These are phyloP conservation scores for Talaromyces trachyspermus DNA, from an alignment of 495 filamentous ascomycete genomes.

Conservation along the genomic window DNA sequence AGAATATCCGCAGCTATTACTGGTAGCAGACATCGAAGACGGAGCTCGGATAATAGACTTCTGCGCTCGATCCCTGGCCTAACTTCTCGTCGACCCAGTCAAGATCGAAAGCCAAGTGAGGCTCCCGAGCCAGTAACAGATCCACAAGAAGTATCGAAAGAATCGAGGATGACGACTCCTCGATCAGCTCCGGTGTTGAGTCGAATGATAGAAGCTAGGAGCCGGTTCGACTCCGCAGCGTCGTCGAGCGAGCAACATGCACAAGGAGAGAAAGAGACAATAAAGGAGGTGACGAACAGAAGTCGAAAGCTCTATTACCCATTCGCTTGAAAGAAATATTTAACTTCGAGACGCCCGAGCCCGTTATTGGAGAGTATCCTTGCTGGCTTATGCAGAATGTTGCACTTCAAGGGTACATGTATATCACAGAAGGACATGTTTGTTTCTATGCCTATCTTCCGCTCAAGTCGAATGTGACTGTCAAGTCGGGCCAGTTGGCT, in stretches of 20 bases:
- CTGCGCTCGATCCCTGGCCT: conserved; percentile 52
- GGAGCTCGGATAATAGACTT: conserved; percentile 54
- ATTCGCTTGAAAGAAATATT: conserved; percentile 81
- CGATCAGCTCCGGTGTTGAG: conserved; percentile 67
- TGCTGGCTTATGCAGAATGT: conserved; percentile 93
- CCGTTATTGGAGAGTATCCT: conserved; percentile 85
- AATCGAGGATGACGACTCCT: conserved; percentile 34
- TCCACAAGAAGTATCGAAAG: neutral
- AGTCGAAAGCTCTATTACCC: conserved; percentile 41
- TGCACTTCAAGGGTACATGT: conserved; percentile 91
- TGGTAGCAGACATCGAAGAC: conserved; percentile 42
- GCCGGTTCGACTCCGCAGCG: conserved; percentile 44
- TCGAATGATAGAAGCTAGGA: conserved; percentile 75
- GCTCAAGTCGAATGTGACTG: conserved; percentile 70
- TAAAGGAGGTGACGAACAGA: conserved; percentile 2
- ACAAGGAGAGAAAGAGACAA: conserved; percentile 10
- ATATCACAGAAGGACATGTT: conserved; percentile 87
- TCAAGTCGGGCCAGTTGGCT: conserved; percentile 81
- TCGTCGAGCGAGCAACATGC: conserved; percentile 15
- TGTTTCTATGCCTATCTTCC: conserved; percentile 97
- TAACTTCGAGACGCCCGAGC: conserved; percentile 71
- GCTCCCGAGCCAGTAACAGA: neutral
- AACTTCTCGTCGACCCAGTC: conserved; percentile 27
- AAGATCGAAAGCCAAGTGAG: conserved; percentile 4
- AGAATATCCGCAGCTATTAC: conserved; percentile 5